Evolutionary conservation across 345 rosid genomes (phyloP), one percentile per base, ranked within the genome.

Genomic region (Cardamine chenopodiifolia): DNA sequence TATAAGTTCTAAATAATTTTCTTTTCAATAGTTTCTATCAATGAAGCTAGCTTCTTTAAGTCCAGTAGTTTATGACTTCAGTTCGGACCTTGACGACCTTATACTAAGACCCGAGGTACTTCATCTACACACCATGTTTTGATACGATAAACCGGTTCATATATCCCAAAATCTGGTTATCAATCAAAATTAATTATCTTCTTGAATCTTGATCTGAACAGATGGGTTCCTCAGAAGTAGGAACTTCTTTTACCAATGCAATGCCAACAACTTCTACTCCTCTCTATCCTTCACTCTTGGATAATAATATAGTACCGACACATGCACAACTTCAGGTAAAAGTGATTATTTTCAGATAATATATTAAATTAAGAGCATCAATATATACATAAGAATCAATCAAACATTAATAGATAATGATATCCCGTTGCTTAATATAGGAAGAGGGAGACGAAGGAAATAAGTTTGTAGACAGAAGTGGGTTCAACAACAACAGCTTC

Each of bases 11-110:
- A 32, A 45, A 12, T 22, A 35, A 9, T 50, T 25, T 23, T 13
- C 2, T 19, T 48, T 80, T 40, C 26, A 55, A 5, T 80, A 90
- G 96, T 81, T 87, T 78, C 89, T 90, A 8, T 90, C 96, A 5
- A 81, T 90, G 96, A 88, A 90, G 83, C 84, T 90, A 75, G 82
- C 96, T 47, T 82, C 87, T 64, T 63, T 86, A 61, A 87, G 83
- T 74, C 96, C 89, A 35, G 31, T 85, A 81, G 79, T 85, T 62
- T 87, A 79, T 86, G 87, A 86, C 73, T 84, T 85, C 62, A 85
- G 88, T 52, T 77, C 80, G 80, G 92, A 86, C 49, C 68, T 72
- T 6, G 88, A 83, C 44, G 72, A 85, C 62, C 64, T 86, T 37
- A 80, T 84, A 79, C 62, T 58, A 45, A 79, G 75, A 80, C 82